Evolutionary conservation across 257 asterid species (phyloP).

Genomic region (Capsicum pubescens): DNA sequence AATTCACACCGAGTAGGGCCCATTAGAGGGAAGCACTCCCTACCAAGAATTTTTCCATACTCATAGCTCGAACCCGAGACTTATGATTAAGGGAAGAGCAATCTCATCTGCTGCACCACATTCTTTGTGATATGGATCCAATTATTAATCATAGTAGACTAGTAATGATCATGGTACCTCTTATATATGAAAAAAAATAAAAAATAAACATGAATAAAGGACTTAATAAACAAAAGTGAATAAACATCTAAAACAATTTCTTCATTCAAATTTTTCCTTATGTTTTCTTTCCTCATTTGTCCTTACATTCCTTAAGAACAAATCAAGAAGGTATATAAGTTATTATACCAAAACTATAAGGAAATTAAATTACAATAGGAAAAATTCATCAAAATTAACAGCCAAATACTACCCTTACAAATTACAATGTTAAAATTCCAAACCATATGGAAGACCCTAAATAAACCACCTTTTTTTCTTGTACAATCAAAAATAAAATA

Average conservation of each 20-base stretch:
- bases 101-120: too few relatives aligned
- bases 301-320: conserved; percentile 14
- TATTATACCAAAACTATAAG: conserved; percentile 27
- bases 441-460: not conserved
- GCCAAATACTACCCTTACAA: conserved; percentile 18
- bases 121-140: not conserved
- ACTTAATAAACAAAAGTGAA: not conserved
- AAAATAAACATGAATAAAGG: not conserved
- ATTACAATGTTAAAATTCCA: not conserved
- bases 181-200: not conserved
- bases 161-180: not conserved
- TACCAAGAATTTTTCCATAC: too few relatives aligned
- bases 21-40: too few relatives aligned
- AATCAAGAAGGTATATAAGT: conserved; percentile 28
- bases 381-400: conserved; percentile 7
- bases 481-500: conserved; percentile 23
- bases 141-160: not conserved
- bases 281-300: not conserved
- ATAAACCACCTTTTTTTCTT: not conserved
- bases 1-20: too few relatives aligned
- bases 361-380: conserved; percentile 10
- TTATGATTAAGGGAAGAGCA: too few relatives aligned
- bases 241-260: not conserved
- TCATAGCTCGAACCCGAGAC: too few relatives aligned
- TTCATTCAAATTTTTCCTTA: not conserved